Conservation (phyloP, 2,329 filamentous ascomycete species). For the Didymosphaeria variabile region DNA sequence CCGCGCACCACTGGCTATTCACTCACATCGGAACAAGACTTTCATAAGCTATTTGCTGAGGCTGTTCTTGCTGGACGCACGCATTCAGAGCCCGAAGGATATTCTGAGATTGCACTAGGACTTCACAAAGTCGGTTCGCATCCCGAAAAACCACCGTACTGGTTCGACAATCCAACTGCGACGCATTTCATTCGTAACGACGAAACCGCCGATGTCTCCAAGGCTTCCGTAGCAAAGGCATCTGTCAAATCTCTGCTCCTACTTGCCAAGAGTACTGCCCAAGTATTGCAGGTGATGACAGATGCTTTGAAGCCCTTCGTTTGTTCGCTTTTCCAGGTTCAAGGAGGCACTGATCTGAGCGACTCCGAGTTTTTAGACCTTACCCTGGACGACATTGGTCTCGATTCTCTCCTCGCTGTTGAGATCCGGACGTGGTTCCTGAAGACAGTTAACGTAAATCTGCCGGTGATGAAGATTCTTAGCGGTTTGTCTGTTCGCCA, state of each 20-base stretch:
- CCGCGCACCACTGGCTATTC: conserved; percentile 15
- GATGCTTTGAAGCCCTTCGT: conserved; percentile 5
- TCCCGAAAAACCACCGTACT: conserved; percentile 4
- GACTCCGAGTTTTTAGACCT: conserved; percentile 44
- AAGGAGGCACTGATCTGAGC: conserved; percentile 35
- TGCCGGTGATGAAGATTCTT: conserved; percentile 59
- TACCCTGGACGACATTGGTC: conserved; percentile 48
- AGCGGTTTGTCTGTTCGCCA: conserved; percentile 36
- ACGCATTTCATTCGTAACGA: conserved; percentile 13
- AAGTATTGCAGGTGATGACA: conserved; percentile 17
- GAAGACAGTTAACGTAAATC: conserved; percentile 56
- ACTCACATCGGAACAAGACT: conserved; percentile 24
- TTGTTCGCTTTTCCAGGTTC: neutral
- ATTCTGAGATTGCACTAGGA: conserved; percentile 12
- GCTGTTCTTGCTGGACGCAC: conserved; percentile 18
- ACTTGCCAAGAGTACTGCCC: neutral
- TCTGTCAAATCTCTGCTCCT: conserved; percentile 16
- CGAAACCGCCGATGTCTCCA: neutral
- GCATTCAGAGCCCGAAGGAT: neutral
- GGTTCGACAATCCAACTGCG: conserved; percentile 9
- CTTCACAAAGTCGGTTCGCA: conserved; percentile 1
- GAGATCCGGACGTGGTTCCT: conserved; percentile 59
- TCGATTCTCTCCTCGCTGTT: conserved; percentile 53
- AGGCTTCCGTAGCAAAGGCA: conserved; percentile 5
- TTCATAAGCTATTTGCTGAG: conserved; percentile 28